Evolutionary conservation across 768 basidiomycete species (phyloP), one percentile per base, ranked within the genome.

Genomic region (Suillus clintonianus): DNA sequence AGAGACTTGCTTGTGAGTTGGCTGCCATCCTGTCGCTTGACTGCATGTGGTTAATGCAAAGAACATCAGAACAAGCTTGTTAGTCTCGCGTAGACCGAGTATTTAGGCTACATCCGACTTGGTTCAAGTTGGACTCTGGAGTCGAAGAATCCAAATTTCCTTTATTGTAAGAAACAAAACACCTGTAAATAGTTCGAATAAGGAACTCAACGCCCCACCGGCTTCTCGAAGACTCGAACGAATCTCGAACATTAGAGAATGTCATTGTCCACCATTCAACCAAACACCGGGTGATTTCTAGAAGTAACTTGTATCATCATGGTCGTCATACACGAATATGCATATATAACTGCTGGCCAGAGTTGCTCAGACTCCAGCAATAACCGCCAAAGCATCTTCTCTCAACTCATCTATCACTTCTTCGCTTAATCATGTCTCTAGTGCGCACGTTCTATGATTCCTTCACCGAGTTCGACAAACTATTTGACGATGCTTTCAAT

Each of bases 381-480:
- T 50, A 53, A 53, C 30, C 30, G 1, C 5, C 30, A 19, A 11
- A 54, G n/a, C 34, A 54, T 1, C n/a, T 13, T 54, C 53, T 15
- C 14, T 15, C 22, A 15, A 55, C n/a, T 27, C 27, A 36, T 37
- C n/a, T 37, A 37, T 36, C 14, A 37, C 36, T 13, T 24, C 19
- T 36, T 7, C 22, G 4, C 51, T 37, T 17, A 36, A 62, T 36
- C 61, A 73, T 76, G 73, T 74, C 74, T 34, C 3, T 72, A 50
- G 62, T 69, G 57, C 67, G 39, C 47, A 68, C 63, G 37, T 53
- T 67, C 71, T 80, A 80, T 68, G 78, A 82, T 6, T 76, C 80
- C 14, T 72, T 77, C 70, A 59, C 32, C 60, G 80, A 81, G 61
- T 71, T 82, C 50, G 80, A 81, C 30, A 80, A 79, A 68, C 72